Percentiles rank a stretch among this genome's conserved stretches.
These are phyloP conservation scores for Erodium moschatum DNA, from an alignment of 441 rosid species.

Conservation along the genomic window DNA sequence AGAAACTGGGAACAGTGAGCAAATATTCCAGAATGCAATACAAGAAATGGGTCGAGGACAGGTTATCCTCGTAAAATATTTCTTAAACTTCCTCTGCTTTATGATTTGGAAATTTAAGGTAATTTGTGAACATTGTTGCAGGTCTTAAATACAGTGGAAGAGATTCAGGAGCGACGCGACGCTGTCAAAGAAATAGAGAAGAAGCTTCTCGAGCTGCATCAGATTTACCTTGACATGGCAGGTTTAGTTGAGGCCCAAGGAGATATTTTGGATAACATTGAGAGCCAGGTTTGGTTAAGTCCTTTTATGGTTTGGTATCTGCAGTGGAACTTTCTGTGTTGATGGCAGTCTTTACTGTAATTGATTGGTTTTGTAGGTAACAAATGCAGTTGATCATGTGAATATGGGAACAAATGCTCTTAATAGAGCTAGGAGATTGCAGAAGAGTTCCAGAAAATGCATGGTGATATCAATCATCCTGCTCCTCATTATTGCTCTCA, in stretches of 20 bases:
- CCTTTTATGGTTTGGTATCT: neutral
- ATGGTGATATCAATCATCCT: slow-evolving; percentile 48
- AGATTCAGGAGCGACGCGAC: slow-evolving; percentile 91
- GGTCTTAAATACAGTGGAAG: slow-evolving; percentile 76
- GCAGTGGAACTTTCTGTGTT: neutral
- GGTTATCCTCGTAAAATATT: slow-evolving; percentile 28
- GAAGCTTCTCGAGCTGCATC: slow-evolving; percentile 77
- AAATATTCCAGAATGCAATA: slow-evolving; percentile 80
- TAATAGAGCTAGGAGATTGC: slow-evolving; percentile 42
- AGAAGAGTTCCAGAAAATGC: slow-evolving; percentile 55
- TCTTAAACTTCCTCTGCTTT: neutral
- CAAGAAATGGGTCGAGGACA: slow-evolving; percentile 89
- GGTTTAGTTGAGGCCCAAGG: slow-evolving; percentile 48
- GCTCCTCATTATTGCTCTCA: slow-evolving; percentile 42
- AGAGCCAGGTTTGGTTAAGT: slow-evolving; percentile 35
- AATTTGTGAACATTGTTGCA: slow-evolving; percentile 20
- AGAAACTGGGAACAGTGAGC: slow-evolving; percentile 90
- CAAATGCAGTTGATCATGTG: slow-evolving; percentile 48
- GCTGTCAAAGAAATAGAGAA: slow-evolving; percentile 81
- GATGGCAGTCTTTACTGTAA: neutral
- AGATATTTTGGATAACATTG: slow-evolving; percentile 42
- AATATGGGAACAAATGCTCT: slow-evolving; percentile 49
- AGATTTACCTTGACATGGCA: slow-evolving; percentile 47
- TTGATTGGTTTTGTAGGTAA: slow-evolving; percentile 28
- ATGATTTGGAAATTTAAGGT: neutral